A percentile compares a stretch with the other conserved stretches of the same genome.
Conservation (phyloP, 1,284 basidiomycete genomes). For the Boletus sp. region DNA sequence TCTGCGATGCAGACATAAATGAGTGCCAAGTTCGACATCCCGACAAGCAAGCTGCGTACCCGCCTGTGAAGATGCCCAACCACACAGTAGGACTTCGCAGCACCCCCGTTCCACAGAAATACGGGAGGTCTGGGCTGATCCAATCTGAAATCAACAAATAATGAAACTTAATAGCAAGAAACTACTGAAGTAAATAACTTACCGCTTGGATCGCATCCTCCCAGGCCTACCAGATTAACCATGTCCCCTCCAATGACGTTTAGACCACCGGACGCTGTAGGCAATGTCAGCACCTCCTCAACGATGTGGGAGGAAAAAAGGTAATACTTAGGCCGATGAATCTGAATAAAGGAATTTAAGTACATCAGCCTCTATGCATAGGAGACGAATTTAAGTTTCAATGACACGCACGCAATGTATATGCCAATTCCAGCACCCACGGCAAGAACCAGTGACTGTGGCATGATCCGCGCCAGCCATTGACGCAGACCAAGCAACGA, state of each 20-base stretch:
- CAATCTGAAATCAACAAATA: slow-evolving; percentile 28
- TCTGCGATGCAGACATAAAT: slow-evolving; percentile 34
- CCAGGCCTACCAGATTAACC: slow-evolving; percentile 74
- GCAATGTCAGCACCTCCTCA: slow-evolving; percentile 8
- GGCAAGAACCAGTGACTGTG: slow-evolving; percentile 80
- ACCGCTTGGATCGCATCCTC: slow-evolving; percentile 66
- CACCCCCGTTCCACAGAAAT: slow-evolving; percentile 67
- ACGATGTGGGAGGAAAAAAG: not conserved
- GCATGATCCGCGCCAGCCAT: slow-evolving; percentile 87
- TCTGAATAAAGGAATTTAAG: slow-evolving; percentile 33
- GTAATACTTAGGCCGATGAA: slow-evolving; percentile 59
- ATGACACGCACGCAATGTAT: slow-evolving; percentile 63
- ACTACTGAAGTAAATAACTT: slow-evolving; percentile 12
- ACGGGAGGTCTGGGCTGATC: slow-evolving; percentile 38
- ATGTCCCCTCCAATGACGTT: slow-evolving; percentile 75
- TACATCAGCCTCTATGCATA: slow-evolving; percentile 1
- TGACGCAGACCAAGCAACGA: slow-evolving; percentile 84
- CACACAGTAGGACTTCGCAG: slow-evolving; percentile 77
- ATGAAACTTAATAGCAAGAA: slow-evolving; percentile 3
- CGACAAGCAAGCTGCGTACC: slow-evolving; percentile 40
- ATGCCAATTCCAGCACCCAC: slow-evolving; percentile 86
- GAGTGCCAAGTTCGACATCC: slow-evolving; percentile 7
- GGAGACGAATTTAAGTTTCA: not conserved
- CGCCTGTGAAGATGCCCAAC: slow-evolving; percentile 87
- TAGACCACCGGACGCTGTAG: slow-evolving; percentile 59